A percentile compares a stretch with the other conserved stretches of the same genome.
Evolutionary conservation across 768 basidiomycete species (phyloP).

Genomic region (Mycena olivaceomarginata): DNA sequence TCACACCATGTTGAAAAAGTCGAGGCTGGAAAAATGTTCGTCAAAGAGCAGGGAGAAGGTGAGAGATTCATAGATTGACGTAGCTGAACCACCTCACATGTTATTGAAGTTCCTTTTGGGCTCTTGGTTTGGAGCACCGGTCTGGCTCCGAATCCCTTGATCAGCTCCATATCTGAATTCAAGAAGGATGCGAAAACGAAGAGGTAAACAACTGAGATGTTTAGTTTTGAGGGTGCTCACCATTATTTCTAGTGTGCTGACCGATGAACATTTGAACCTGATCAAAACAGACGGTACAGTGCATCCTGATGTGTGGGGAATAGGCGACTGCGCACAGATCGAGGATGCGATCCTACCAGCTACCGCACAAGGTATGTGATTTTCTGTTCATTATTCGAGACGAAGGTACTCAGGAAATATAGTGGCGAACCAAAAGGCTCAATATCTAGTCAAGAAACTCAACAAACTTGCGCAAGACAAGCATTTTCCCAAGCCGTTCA

Average conservation of each 20-base stretch:
- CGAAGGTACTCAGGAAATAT: slow-evolving; percentile 36
- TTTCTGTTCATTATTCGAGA: slow-evolving; percentile 33
- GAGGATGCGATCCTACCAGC: slow-evolving; percentile 80
- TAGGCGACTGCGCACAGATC: slow-evolving; percentile 86
- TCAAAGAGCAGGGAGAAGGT: slow-evolving; percentile 86
- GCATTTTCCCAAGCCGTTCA: slow-evolving; percentile 71
- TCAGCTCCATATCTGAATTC: slow-evolving; percentile 74
- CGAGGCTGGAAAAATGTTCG: slow-evolving; percentile 78
- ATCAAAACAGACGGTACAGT: slow-evolving; percentile 71
- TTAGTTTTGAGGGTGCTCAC: background rate
- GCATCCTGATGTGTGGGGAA: slow-evolving; percentile 84
- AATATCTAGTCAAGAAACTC: slow-evolving; percentile 78
- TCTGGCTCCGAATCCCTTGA: slow-evolving; percentile 87
- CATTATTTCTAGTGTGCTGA: slow-evolving; percentile 54
- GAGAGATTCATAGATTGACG: slow-evolving; percentile 31
- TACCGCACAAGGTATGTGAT: slow-evolving; percentile 82
- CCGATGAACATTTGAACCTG: slow-evolving; percentile 78
- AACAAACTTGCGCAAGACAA: slow-evolving; percentile 77
- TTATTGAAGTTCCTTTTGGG: slow-evolving; percentile 80
- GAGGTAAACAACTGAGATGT: slow-evolving; percentile 58
- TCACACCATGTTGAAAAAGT: slow-evolving; percentile 85
- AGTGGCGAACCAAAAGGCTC: slow-evolving; percentile 89
- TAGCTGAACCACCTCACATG: slow-evolving; percentile 26
- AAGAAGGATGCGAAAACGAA: slow-evolving; percentile 77
- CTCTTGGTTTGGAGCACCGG: slow-evolving; percentile 94